phyloP scores from a whole-genome alignment of 148 eudicot genomes.

The Nepenthes mirabilis region DNA sequence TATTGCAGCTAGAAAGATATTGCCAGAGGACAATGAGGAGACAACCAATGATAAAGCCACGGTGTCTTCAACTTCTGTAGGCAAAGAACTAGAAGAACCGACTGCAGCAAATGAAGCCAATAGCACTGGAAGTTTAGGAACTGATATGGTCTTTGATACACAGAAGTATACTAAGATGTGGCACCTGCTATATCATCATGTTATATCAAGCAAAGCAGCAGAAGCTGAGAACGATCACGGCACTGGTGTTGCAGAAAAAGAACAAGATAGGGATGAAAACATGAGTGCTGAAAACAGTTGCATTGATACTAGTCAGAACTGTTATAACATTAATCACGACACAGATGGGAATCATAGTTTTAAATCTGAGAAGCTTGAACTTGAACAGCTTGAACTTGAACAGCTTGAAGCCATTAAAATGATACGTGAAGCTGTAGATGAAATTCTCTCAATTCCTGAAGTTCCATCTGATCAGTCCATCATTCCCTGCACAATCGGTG shows the following conservation, averaged over 20 bases:
- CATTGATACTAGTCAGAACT: constrained; percentile 7
- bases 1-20: no score
- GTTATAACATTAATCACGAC: constrained; percentile 1
- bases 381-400: constrained; percentile 19
- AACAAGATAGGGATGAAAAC: constrained; percentile 10
- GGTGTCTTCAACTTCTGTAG: neutral
- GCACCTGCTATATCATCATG: constrained; percentile 64
- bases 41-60: neutral
- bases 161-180: constrained; percentile 66
- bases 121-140: constrained; percentile 8
- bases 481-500: neutral
- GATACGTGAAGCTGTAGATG: constrained; percentile 29
- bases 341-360: constrained; percentile 8
- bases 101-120: neutral
- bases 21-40: no score
- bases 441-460: constrained; percentile 20
- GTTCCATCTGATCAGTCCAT: constrained; percentile 8
- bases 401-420: constrained; percentile 26
- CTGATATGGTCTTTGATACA: constrained; percentile 19
- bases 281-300: constrained; percentile 1
- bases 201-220: constrained; percentile 26
- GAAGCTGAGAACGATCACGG: constrained; percentile 8
- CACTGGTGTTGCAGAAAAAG: constrained; percentile 11
- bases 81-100: neutral
- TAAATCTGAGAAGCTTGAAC: constrained; percentile 9